A percentile compares a stretch with the other conserved stretches of the same genome.
phyloP scores from a whole-genome alignment of 1,284 basidiomycete genomes.

The Gomphus sp. region DNA sequence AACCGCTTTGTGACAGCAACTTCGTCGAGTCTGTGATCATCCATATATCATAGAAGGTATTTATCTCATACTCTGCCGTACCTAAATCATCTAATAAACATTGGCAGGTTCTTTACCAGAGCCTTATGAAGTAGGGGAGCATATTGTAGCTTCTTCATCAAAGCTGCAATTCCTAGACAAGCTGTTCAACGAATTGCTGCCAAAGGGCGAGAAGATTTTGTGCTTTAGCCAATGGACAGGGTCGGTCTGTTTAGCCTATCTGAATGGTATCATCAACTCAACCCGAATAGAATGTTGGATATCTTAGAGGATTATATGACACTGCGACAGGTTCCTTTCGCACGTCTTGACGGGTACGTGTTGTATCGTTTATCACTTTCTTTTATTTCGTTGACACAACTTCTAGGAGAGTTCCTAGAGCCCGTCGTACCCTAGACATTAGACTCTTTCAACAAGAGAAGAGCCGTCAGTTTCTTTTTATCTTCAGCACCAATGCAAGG shows the following conservation, averaged over 20 bases:
- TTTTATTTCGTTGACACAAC: not conserved
- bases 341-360: slow-evolving; percentile 69
- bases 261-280: not conserved
- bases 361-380: slow-evolving; percentile 16
- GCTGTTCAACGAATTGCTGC: slow-evolving; percentile 64
- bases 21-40: slow-evolving; percentile 49
- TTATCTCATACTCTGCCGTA: not conserved
- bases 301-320: slow-evolving; percentile 78
- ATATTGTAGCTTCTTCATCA: slow-evolving; percentile 45
- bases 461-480: slow-evolving; percentile 31
- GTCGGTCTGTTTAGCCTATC: slow-evolving; percentile 21
- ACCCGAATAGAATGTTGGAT: slow-evolving; percentile 64
- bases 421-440: slow-evolving; percentile 47
- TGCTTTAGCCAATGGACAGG: slow-evolving; percentile 41
- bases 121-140: slow-evolving; percentile 44
- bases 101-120: slow-evolving; percentile 40
- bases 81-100: slow-evolving; percentile 37
- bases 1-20: slow-evolving; percentile 22
- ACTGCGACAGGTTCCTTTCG: slow-evolving; percentile 63
- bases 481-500: not conserved
- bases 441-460: slow-evolving; percentile 50
- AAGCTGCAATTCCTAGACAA: slow-evolving; percentile 79
- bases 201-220: slow-evolving; percentile 73
- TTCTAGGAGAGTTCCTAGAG: slow-evolving; percentile 21
- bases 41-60: slow-evolving; percentile 24